Conservation (phyloP, 2,329 filamentous ascomycete genomes). For the Lecanoromycetidae sp. region DNA sequence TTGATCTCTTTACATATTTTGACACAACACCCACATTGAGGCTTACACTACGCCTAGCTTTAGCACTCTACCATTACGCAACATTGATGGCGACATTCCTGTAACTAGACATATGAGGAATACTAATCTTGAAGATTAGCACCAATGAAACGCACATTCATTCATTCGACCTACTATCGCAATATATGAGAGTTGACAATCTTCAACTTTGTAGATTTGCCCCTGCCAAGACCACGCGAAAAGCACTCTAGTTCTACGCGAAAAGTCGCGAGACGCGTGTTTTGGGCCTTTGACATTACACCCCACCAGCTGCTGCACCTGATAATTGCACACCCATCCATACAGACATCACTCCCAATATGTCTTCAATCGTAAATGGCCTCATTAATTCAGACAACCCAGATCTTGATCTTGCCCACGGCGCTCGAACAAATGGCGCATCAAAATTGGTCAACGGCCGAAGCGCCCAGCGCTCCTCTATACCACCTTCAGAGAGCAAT, state of each 20-base stretch:
- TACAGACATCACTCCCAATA: conserved; percentile 21
- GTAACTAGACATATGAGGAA: too few species aligned
- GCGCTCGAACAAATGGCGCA: conserved; percentile 28
- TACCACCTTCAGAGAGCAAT: conserved; percentile 36
- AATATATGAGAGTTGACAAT: neutral
- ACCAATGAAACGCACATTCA: too few species aligned
- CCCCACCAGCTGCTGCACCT: neutral
- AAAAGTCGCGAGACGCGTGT: conserved; percentile 2
- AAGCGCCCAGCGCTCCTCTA: conserved; percentile 39
- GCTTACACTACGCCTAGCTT: too few species aligned
- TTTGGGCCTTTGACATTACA: neutral
- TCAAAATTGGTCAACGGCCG: conserved; percentile 22
- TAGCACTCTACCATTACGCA: too few species aligned
- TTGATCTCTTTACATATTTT: too few species aligned
- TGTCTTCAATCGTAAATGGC: conserved; percentile 42
- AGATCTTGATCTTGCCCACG: conserved; percentile 28
- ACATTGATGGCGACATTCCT: too few species aligned
- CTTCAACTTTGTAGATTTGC: neutral
- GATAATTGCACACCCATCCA: neutral
- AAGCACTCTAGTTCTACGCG: conserved; percentile 6
- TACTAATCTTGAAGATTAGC: too few species aligned
- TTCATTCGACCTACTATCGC: too few species aligned
- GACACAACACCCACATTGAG: too few species aligned
- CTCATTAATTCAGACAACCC: conserved; percentile 35
- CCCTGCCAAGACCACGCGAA: conserved; percentile 4